Evolutionary conservation across 176 grass and related monocot genomes (phyloP).

Genomic region (Poa pratensis): DNA sequence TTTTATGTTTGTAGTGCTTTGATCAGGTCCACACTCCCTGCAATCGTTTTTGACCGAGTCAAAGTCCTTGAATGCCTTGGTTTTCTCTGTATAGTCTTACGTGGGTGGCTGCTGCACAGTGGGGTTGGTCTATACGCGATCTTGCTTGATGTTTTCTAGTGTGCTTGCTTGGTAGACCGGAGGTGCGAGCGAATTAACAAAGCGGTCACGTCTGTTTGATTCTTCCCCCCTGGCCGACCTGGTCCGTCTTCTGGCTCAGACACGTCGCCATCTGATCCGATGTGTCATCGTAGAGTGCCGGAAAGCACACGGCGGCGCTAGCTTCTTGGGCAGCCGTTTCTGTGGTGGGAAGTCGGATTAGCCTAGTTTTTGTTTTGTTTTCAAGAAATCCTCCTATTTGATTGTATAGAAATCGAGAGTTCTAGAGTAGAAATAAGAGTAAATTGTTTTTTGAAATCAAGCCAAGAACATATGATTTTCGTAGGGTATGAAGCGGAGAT

Average conservation of each 20-base stretch:
- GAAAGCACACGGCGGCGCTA: background rate
- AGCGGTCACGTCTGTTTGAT: background rate
- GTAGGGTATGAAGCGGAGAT: too few species aligned
- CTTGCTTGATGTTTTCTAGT: background rate
- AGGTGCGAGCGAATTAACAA: too few species aligned
- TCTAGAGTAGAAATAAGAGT: too few species aligned
- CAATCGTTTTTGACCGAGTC: background rate
- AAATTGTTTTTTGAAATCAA: too few species aligned
- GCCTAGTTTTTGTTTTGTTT: too few species aligned
- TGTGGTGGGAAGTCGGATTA: too few species aligned
- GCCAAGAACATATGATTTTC: too few species aligned
- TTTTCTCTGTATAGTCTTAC: background rate
- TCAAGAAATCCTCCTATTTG: too few species aligned
- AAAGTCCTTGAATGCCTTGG: background rate
- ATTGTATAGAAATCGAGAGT: too few species aligned
- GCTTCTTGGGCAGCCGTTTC: background rate
- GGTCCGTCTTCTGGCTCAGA: background rate
- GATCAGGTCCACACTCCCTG: background rate
- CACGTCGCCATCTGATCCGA: slow-evolving; percentile 1
- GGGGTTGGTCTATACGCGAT: background rate
- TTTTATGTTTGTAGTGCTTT: background rate
- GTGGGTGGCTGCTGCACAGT: background rate
- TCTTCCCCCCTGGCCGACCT: too few species aligned
- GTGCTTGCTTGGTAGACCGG: background rate
- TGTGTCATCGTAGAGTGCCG: background rate